Percentiles rank a stretch among this genome's conserved stretches.
phyloP scores from a whole-genome alignment of 2,329 filamentous ascomycete genomes.

The Tolypocladium cylindrosporum region DNA sequence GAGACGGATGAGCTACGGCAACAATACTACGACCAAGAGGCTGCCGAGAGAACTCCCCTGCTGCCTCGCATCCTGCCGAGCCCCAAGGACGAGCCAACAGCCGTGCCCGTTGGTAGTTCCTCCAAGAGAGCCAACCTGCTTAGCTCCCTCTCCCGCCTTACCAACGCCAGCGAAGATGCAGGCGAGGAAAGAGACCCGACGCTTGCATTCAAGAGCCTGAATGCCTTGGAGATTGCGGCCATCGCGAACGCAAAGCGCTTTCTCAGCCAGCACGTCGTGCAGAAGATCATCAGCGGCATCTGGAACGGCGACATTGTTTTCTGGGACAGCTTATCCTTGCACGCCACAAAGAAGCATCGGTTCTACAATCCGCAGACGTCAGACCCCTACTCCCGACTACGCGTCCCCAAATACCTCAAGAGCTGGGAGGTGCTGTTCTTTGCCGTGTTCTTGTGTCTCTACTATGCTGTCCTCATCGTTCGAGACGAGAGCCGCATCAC shows the following conservation, averaged over 20 bases:
- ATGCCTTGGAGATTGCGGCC: slow-evolving; percentile 78
- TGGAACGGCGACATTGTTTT: slow-evolving; percentile 84
- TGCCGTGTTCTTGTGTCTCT: slow-evolving; percentile 62
- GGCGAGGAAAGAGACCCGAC: slow-evolving; percentile 51
- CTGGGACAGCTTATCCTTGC: slow-evolving; percentile 68
- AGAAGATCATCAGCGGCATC: slow-evolving; percentile 74
- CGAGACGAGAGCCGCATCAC: slow-evolving; percentile 59
- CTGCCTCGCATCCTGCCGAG: slow-evolving; percentile 24
- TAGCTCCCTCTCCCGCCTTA: slow-evolving; percentile 45
- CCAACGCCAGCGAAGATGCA: slow-evolving; percentile 25
- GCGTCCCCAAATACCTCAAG: slow-evolving; percentile 79
- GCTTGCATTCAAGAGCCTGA: slow-evolving; percentile 65
- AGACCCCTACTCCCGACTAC: slow-evolving; percentile 63
- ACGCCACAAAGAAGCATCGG: slow-evolving; percentile 64
- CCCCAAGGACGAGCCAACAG: slow-evolving; percentile 9
- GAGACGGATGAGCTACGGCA: slow-evolving; percentile 6
- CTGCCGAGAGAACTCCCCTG: slow-evolving; percentile 37
- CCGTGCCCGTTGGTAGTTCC: slow-evolving; percentile 25
- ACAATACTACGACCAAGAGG: slow-evolving; percentile 25
- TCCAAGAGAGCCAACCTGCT: slow-evolving; percentile 38
- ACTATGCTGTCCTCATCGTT: slow-evolving; percentile 77
- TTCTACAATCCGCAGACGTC: slow-evolving; percentile 60
- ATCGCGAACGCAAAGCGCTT: slow-evolving; percentile 78
- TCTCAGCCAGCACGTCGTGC: slow-evolving; percentile 67
- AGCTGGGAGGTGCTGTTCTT: slow-evolving; percentile 79